Evolutionary conservation across 2,329 filamentous ascomycete genomes (phyloP), one percentile per base, ranked within the genome.

Genomic region (Sarocladiaceae sp.): DNA sequence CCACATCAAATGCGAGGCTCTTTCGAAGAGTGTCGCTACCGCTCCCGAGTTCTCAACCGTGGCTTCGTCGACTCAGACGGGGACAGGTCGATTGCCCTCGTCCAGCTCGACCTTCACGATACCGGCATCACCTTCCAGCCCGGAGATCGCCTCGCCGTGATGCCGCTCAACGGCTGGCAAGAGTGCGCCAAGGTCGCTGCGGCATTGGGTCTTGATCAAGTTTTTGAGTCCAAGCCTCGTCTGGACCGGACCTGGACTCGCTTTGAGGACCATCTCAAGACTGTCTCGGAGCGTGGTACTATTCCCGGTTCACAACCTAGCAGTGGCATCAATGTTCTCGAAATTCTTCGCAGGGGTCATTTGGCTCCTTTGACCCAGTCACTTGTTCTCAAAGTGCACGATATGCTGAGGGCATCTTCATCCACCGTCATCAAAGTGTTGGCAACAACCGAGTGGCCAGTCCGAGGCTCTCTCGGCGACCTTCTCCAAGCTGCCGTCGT

Each of bases 111-210:
- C 55, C 71, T 80, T 1, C 70, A 74, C 17, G 70, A 80, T 46
- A 78, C 76, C 0, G 77, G 77, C 1, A 75, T 80, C 40, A 79
- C 77, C 0, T 80, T 78, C 52, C 68, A 73, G 47, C 76, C 77
- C 0, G 78, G 78, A 0, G 77, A 80, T 50, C 69, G 76, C 4
- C 67, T 81, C 5, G 76, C 77, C 0, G 65, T 81, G 2, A 80
- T 80, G 77, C 76, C 77, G 0, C 68, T 80, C 15, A 80, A 80
- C 52, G 71, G 67, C 52, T 80, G 76, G 77, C 71, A 73, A 8
- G 77, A 80, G 57, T 78, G 75, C 49, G 76, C 76, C 17, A 80
- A 80, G 56, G 73, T 80, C 10, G 76, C 74, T 2, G 71, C 76
- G 0, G 76, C 76, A 0, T 66, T 80, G 1, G 77, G 77, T 0